phyloP scores from a whole-genome alignment of 1,284 basidiomycete genomes.

The Coniferiporia sulphurascens region DNA sequence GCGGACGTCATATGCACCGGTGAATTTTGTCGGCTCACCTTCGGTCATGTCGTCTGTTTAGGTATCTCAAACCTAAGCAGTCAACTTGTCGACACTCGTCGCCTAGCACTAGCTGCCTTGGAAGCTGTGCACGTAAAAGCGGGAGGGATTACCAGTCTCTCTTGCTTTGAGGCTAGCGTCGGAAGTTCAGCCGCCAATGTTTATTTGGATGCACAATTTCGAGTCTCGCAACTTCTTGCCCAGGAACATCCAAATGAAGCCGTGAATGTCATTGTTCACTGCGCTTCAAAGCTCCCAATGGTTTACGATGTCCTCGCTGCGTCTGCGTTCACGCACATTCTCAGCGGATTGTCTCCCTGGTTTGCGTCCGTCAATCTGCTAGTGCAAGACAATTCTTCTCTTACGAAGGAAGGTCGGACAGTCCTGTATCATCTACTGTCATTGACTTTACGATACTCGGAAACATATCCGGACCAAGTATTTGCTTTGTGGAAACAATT shows the following conservation, averaged over 20 bases:
- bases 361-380: slow-evolving; percentile 69
- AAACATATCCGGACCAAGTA: slow-evolving; percentile 79
- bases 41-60: slow-evolving; percentile 76
- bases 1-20: slow-evolving; percentile 65
- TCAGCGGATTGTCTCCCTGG: slow-evolving; percentile 80
- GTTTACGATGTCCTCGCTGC: slow-evolving; percentile 52
- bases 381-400: slow-evolving; percentile 49
- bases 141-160: slow-evolving; percentile 50
- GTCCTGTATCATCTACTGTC: slow-evolving; percentile 83
- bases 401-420: slow-evolving; percentile 57
- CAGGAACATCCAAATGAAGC: slow-evolving; percentile 75
- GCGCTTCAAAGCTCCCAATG: slow-evolving; percentile 69
- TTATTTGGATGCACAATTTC: slow-evolving; percentile 77
- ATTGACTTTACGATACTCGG: slow-evolving; percentile 76
- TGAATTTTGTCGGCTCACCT: slow-evolving; percentile 59
- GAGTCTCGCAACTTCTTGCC: slow-evolving; percentile 76
- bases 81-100: slow-evolving; percentile 59
- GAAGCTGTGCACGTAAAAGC: slow-evolving; percentile 67
- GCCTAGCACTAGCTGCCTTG: slow-evolving; percentile 78
- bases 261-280: slow-evolving; percentile 65
- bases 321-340: slow-evolving; percentile 48
- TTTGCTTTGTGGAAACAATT: slow-evolving; percentile 78
- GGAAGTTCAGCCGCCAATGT: slow-evolving; percentile 71
- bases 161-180: slow-evolving; percentile 73
- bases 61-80: slow-evolving; percentile 86